A percentile compares a stretch with the other conserved stretches of the same genome.
phyloP scores from a whole-genome alignment of 495 filamentous ascomycete species.

The Amphirosellinia nigrospora region DNA sequence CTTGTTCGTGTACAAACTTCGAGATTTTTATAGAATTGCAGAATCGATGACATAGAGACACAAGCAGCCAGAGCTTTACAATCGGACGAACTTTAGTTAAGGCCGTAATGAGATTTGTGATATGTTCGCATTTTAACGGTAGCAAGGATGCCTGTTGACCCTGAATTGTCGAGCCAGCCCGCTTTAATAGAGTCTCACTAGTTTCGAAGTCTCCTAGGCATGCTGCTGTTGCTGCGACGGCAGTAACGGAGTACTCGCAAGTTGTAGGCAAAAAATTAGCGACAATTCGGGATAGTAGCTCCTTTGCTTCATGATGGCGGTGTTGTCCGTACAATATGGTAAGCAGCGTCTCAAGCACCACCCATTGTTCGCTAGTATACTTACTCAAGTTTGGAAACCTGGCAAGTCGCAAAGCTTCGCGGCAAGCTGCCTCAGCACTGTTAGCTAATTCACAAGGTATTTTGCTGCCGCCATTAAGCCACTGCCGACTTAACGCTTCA shows the following conservation, averaged over 20 bases:
- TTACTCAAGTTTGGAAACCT: not conserved
- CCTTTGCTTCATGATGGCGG: not conserved
- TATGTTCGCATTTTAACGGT: not conserved
- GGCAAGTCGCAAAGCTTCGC: not conserved
- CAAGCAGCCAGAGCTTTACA: not conserved
- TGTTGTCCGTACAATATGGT: not conserved
- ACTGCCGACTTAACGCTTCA: not conserved
- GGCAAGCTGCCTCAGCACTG: constrained; percentile 3
- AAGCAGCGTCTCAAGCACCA: not conserved
- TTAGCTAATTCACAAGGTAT: not conserved
- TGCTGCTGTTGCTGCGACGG: not conserved
- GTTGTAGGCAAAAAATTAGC: not conserved
- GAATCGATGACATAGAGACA: not conserved
- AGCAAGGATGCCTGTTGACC: not conserved
- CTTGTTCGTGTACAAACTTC: not conserved
- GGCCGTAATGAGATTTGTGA: not conserved
- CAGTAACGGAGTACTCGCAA: not conserved
- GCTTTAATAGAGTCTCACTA: not conserved
- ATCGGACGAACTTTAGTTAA: constrained; percentile 1
- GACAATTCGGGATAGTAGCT: not conserved
- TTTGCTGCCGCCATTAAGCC: not conserved
- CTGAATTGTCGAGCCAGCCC: not conserved
- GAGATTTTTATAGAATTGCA: not conserved
- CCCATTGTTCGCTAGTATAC: not conserved
- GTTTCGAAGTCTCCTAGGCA: not conserved